Evolutionary conservation across 768 basidiomycete species (phyloP).

Genomic region (Mycena crocata): DNA sequence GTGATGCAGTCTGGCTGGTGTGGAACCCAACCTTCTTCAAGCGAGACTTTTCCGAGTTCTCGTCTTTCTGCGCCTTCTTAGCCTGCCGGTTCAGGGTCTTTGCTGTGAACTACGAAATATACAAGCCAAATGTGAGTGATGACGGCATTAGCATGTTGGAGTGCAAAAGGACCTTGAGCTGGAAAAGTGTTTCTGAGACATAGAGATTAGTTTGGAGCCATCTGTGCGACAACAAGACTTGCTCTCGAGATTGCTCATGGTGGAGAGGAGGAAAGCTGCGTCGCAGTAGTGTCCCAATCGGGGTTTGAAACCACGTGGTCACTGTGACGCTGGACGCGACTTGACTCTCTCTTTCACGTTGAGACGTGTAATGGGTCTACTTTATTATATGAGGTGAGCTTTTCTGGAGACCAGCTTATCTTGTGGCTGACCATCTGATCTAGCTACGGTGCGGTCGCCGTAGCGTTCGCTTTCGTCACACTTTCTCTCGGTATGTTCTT

Average conservation of each 20-base stretch:
- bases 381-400: slow-evolving; percentile 72
- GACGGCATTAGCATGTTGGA: slow-evolving; percentile 19
- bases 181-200: slow-evolving; percentile 91
- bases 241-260: slow-evolving; percentile 93
- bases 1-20: background rate
- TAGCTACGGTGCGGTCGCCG: slow-evolving; percentile 81
- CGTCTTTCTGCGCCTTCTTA: slow-evolving; percentile 98
- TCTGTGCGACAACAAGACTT: slow-evolving; percentile 47
- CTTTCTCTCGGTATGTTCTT: slow-evolving; percentile 81
- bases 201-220: slow-evolving; percentile 42
- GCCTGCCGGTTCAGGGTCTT: slow-evolving; percentile 95
- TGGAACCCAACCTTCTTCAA: slow-evolving; percentile 84
- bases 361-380: slow-evolving; percentile 64
- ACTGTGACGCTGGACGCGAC: slow-evolving; percentile 5
- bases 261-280: slow-evolving; percentile 25
- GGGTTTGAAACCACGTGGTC: slow-evolving; percentile 1
- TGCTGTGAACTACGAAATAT: slow-evolving; percentile 92
- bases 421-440: background rate
- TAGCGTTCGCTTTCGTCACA: slow-evolving; percentile 90
- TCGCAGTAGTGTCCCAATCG: slow-evolving; percentile 23
- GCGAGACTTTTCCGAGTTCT: slow-evolving; percentile 86
- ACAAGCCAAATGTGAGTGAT: slow-evolving; percentile 34
- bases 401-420: slow-evolving; percentile 5
- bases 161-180: slow-evolving; percentile 81
- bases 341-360: background rate